Percentiles rank a stretch among this genome's conserved stretches.
phyloP scores from a whole-genome alignment of 768 basidiomycete species.

The Calocybe gangraenosa region DNA sequence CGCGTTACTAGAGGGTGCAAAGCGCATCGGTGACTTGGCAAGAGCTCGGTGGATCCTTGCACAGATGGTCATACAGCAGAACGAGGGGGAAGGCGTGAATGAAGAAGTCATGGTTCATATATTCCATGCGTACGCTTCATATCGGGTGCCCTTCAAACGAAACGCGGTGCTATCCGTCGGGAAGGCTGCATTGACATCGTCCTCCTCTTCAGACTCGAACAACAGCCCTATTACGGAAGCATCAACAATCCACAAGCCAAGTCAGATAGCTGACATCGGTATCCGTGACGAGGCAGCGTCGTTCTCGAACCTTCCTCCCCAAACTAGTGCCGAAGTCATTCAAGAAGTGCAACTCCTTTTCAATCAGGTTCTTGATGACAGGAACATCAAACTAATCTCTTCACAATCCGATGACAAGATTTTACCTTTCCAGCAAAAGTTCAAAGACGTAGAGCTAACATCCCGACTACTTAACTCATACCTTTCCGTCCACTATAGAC shows the following conservation, averaged over 20 bases:
- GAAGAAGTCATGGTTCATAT: conserved; percentile 77
- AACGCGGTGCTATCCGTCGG: conserved; percentile 41
- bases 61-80: conserved; percentile 57
- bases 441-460: conserved; percentile 54
- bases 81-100: conserved; percentile 37
- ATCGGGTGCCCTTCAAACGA: conserved; percentile 65
- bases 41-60: conserved; percentile 88
- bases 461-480: conserved; percentile 75
- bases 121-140: conserved; percentile 85
- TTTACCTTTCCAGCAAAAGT: conserved; percentile 31
- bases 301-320: conserved; percentile 63
- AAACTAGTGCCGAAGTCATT: conserved; percentile 67
- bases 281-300: conserved; percentile 2
- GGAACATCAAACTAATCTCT: conserved; percentile 8
- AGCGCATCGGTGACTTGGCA: conserved; percentile 77
- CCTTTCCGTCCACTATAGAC: conserved; percentile 67
- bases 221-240: background rate
- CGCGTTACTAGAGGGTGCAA: conserved; percentile 87
- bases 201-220: too few species aligned
- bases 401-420: conserved; percentile 6
- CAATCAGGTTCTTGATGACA: conserved; percentile 49
- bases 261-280: conserved; percentile 4
- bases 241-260: conserved; percentile 1
- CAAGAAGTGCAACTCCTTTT: conserved; percentile 68
- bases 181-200: background rate